Evolutionary conservation across 345 rosid genomes (phyloP).

Genomic region (Gossypium raimondii): DNA sequence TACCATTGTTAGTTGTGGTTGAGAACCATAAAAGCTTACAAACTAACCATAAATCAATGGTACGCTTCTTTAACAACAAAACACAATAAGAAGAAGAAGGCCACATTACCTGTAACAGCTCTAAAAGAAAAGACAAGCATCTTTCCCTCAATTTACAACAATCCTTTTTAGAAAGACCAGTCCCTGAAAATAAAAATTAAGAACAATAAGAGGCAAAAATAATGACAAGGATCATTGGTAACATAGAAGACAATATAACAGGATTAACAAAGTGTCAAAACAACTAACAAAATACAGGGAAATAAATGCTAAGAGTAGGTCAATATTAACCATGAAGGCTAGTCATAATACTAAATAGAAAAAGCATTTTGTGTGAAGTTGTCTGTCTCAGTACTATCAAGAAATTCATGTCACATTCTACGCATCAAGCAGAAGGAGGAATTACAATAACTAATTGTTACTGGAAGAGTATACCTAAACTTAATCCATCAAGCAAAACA

Average conservation of each 20-base stretch:
- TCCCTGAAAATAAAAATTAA: constrained; percentile 41
- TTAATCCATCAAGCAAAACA: constrained; percentile 84
- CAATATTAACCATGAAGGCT: neutral
- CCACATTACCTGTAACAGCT: constrained; percentile 48
- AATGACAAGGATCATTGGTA: neutral
- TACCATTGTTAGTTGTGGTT: neutral
- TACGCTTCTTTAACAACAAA: neutral
- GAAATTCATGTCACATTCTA: neutral
- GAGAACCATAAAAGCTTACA: neutral
- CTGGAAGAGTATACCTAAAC: constrained; percentile 53
- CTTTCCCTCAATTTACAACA: constrained; percentile 54
- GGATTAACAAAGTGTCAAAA: neutral
- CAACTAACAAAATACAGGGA: neutral
- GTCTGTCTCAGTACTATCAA: neutral
- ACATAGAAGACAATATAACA: neutral
- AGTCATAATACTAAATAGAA: neutral
- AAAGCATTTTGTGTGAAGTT: neutral
- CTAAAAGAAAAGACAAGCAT: constrained; percentile 62
- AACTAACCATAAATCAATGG: neutral
- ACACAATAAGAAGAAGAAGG: neutral
- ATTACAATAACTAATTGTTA: neutral
- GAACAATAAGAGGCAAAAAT: neutral
- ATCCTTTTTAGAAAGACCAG: constrained; percentile 62
- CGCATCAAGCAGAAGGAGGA: neutral
- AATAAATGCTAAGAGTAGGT: neutral